A percentile compares a stretch with the other conserved stretches of the same genome.
Conservation (phyloP, 345 rosid genomes). For the Citropsis articulata region DNA sequence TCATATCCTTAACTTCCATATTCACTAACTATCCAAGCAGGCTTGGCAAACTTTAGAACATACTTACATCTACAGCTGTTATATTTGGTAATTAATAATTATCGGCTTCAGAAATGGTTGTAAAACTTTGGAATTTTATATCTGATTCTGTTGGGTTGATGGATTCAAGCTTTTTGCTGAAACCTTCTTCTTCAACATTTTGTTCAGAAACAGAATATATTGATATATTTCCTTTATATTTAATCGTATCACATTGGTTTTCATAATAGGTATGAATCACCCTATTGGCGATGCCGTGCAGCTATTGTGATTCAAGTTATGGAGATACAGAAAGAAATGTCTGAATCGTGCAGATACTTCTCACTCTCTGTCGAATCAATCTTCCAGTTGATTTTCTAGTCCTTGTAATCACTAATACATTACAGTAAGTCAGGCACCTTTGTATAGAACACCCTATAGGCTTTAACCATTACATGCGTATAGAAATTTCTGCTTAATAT, state of each 20-base stretch:
- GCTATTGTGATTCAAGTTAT: constrained; percentile 69
- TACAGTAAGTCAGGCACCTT: neutral
- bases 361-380: neutral
- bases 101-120: neutral
- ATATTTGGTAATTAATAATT: neutral
- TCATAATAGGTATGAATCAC: constrained; percentile 65
- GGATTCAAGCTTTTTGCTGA: neutral
- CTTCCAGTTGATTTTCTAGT: neutral
- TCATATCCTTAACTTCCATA: neutral
- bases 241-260: neutral
- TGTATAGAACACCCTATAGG: neutral
- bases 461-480: neutral
- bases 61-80: neutral
- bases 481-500: neutral
- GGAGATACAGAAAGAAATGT: constrained; percentile 78
- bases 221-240: neutral
- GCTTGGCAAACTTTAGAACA: neutral
- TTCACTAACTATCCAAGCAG: neutral
- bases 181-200: neutral
- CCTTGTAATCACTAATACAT: neutral
- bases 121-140: neutral
- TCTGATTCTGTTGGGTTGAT: neutral
- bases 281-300: constrained; percentile 69
- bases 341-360: constrained; percentile 30
- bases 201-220: neutral